Evolutionary conservation across 2,329 filamentous ascomycete genomes (phyloP), one percentile per base, ranked within the genome.

Genomic region (Pyrenophora tritici-repentis): DNA sequence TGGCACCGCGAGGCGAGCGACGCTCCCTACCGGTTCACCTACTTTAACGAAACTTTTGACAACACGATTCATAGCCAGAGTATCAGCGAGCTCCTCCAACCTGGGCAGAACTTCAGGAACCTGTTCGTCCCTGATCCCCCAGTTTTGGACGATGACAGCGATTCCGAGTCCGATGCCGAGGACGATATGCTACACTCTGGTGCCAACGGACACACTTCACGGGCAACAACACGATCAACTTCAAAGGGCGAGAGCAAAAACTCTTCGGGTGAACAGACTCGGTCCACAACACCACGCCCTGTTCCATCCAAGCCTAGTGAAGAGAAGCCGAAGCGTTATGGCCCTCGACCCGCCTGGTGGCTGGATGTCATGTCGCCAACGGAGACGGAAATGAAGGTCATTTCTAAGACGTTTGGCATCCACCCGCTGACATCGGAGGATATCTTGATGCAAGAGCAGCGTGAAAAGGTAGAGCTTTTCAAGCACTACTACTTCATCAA

Each of bases 401-500:
- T 99, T 34, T 86, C 90, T 24, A 96, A 95, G 68, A 84, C 94
- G 0, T 99, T 99, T 70, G 91, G 91, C 13, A 97, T 99, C 53
- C 94, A 99, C 75, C 92, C 94, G 0, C 78, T 99, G 51, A 99
- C 94, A 0, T 88, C 91, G 1, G 94, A 99, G 73, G 94, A 99
- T 70, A 97, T 99, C 65, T 88, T 97, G 83, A 87, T 97, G 79
- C 91, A 97, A 72, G 94, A 99, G 77, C 90, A 92, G 34, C 92
- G 94, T 17, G 94, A 99, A 70, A 99, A 99, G 76, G 94, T 99
- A 0, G 94, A 99, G 73, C 81, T 99, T 1, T 99, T 99, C 79
- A 87, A 90, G 29, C 89, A 96, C 71, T 99, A 99, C 77, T 99
- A 99, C 74, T 97, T 99, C 67, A 90, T 99, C 76, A 97, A 96